These are phyloP conservation scores for Pseudozyma sp. DNA, from an alignment of 1,284 basidiomycete genomes.

Conservation along the genomic window DNA sequence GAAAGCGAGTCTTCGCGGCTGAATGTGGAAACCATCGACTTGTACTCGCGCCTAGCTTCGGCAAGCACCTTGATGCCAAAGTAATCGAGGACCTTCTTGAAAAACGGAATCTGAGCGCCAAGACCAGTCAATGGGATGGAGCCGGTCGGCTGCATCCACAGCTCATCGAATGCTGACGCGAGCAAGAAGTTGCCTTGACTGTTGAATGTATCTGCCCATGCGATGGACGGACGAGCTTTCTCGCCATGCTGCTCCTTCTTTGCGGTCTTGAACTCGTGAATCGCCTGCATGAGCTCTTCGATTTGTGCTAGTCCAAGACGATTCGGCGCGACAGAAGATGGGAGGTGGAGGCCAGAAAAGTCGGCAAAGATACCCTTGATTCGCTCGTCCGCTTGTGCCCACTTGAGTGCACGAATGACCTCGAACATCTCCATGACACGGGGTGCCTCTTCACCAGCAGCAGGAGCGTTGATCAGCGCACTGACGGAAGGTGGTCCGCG, in stretches of 20 bases:
- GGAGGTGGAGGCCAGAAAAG: slow-evolving; percentile 68
- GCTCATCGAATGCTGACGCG: slow-evolving; percentile 70
- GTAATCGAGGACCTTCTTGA: slow-evolving; percentile 69
- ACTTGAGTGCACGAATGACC: slow-evolving; percentile 69
- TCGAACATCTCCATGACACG: slow-evolving; percentile 70
- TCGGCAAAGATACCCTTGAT: slow-evolving; percentile 71
- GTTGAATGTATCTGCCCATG: slow-evolving; percentile 70
- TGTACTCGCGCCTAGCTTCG: slow-evolving; percentile 70
- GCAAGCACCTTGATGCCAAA: slow-evolving; percentile 70
- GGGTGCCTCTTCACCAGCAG: slow-evolving; percentile 51
- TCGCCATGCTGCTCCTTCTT: slow-evolving; percentile 67
- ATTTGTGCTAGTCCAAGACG: slow-evolving; percentile 70
- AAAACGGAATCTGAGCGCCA: slow-evolving; percentile 56
- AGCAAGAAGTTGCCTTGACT: slow-evolving; percentile 70
- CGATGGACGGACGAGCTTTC: slow-evolving; percentile 64
- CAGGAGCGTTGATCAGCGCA: slow-evolving; percentile 44
- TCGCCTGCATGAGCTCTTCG: slow-evolving; percentile 70
- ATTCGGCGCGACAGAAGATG: slow-evolving; percentile 61
- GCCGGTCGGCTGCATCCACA: slow-evolving; percentile 70
- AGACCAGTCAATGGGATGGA: slow-evolving; percentile 70
- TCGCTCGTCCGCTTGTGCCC: slow-evolving; percentile 68
- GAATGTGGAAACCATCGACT: slow-evolving; percentile 66
- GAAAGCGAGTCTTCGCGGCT: slow-evolving; percentile 57
- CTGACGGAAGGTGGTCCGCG: slow-evolving; percentile 42
- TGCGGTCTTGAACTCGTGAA: slow-evolving; percentile 68